Conservation (phyloP, 768 basidiomycete species). For the Rhodotorula babjevae region DNA sequence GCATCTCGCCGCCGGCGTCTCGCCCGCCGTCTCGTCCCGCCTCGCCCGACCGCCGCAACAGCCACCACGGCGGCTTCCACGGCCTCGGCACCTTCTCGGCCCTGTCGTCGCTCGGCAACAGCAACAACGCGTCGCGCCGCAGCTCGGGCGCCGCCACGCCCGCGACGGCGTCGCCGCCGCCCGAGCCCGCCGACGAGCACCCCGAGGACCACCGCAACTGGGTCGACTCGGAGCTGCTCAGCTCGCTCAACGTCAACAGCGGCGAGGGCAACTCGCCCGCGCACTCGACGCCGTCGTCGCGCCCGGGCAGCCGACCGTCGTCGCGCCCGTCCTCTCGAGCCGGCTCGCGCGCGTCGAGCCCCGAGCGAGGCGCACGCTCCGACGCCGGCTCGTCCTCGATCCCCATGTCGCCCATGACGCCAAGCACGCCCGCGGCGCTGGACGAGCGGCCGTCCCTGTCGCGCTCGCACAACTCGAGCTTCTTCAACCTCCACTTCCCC, state of each 20-base stretch:
- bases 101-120: constrained; percentile 18
- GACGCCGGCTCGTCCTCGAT: not conserved
- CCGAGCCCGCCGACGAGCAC: not conserved
- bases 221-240: constrained; percentile 78
- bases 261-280: constrained; percentile 42
- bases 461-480: constrained; percentile 16
- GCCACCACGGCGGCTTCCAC: constrained; percentile 38
- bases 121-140: constrained; percentile 4
- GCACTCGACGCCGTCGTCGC: constrained; percentile 35
- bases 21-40: constrained; percentile 29
- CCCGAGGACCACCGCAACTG: constrained; percentile 56
- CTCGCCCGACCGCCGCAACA: constrained; percentile 22
- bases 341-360: constrained; percentile 19
- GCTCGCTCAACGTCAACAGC: constrained; percentile 54
- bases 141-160: constrained; percentile 5
- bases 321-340: constrained; percentile 42
- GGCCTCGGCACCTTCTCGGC: constrained; percentile 29
- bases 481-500: constrained; percentile 41
- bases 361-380: not conserved
- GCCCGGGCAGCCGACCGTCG: constrained; percentile 45
- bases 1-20: constrained; percentile 27
- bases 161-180: not conserved
- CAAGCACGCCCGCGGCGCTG: not conserved
- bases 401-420: not conserved
- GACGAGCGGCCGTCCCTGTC: constrained; percentile 25